Evolutionary conservation across 345 rosid species (phyloP).

Genomic region (Nephelium lappaceum): DNA sequence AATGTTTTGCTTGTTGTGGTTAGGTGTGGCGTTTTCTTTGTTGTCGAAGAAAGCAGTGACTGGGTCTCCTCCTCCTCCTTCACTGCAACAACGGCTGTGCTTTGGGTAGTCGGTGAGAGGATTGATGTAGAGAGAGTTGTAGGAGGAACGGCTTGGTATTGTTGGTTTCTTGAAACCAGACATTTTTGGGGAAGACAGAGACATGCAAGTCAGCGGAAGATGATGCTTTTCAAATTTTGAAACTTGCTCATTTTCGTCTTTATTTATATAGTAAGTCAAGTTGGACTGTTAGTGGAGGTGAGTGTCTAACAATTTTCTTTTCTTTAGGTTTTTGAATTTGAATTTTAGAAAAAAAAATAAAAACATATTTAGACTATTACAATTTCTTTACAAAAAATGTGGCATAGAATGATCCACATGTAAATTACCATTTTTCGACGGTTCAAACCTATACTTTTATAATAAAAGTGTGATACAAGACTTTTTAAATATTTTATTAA

Average conservation of each 20-base stretch:
- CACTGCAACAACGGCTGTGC: constrained; percentile 41
- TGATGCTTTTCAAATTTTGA: not conserved
- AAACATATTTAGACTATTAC: too few species aligned
- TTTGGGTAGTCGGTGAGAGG: constrained; percentile 38
- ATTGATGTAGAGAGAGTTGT: constrained; percentile 40
- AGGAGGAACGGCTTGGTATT: constrained; percentile 34
- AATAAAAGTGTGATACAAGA: too few species aligned
- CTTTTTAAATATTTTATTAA: too few species aligned
- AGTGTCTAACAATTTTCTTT: too few species aligned
- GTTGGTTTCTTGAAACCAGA: constrained; percentile 31
- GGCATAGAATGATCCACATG: too few species aligned
- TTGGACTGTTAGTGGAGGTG: too few species aligned
- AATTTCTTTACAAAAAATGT: too few species aligned
- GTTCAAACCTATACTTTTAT: too few species aligned
- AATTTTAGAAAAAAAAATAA: too few species aligned
- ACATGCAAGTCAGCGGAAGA: not conserved
- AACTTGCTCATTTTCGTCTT: not conserved
- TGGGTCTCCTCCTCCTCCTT: constrained; percentile 23
- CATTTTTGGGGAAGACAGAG: constrained; percentile 27
- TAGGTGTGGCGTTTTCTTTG: constrained; percentile 48
- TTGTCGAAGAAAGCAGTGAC: constrained; percentile 23
- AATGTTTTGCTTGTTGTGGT: constrained; percentile 46
- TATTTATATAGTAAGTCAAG: too few species aligned
- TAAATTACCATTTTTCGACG: too few species aligned
- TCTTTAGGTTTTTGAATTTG: too few species aligned